Evolutionary conservation across 1,284 basidiomycete species (phyloP).

Genomic region (Cerrena zonata): DNA sequence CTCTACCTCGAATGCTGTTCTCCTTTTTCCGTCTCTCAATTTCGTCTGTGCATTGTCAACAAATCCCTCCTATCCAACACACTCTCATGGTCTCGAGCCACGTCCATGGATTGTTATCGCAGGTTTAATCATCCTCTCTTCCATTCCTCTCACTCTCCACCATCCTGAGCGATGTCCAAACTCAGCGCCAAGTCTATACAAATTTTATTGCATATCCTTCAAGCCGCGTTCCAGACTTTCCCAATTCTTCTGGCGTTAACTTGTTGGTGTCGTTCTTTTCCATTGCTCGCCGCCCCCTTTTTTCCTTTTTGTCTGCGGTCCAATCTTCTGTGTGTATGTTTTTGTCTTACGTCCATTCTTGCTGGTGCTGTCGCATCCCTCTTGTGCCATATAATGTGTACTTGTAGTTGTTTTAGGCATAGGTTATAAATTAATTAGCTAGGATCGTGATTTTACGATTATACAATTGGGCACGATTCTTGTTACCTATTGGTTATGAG

Average conservation of each 20-base stretch:
- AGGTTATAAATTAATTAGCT: background rate
- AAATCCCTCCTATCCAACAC: background rate
- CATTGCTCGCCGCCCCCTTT: background rate
- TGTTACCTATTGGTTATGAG: too few species aligned
- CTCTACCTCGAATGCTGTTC: background rate
- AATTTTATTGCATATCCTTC: background rate
- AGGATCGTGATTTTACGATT: background rate
- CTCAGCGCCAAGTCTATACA: too few species aligned
- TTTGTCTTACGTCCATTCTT: conserved; percentile 1
- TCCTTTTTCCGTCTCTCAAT: background rate
- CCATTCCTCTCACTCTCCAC: background rate
- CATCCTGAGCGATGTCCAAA: too few species aligned
- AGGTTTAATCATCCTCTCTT: background rate
- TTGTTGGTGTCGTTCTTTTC: background rate
- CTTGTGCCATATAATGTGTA: conserved; percentile 14
- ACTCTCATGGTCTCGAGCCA: background rate
- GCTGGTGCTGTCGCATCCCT: background rate
- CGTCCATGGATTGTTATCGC: background rate
- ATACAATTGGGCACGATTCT: too few species aligned
- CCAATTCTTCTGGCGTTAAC: background rate
- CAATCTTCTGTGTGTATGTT: background rate
- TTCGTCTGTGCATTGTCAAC: background rate
- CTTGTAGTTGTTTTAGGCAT: conserved; percentile 2
- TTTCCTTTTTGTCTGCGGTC: conserved; percentile 6
- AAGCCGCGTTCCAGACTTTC: background rate